Percentiles rank a stretch among this genome's conserved stretches.
Evolutionary conservation across 306 rosid genomes (phyloP).

Genomic region (Lablab purpureus): DNA sequence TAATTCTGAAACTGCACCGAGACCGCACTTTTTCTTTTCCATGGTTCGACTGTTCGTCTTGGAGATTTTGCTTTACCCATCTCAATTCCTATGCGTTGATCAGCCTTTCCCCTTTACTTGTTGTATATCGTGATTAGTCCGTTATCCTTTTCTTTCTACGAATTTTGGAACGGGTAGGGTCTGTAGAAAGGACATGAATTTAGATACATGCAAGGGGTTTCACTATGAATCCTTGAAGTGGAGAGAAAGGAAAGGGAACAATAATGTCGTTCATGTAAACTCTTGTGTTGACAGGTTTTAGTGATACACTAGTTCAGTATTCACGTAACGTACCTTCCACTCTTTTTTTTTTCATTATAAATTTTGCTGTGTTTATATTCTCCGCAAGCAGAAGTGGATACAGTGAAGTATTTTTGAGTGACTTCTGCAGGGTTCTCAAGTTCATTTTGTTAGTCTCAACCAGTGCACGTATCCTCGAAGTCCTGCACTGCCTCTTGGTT

Average conservation of each 20-base stretch:
- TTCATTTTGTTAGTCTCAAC: conserved; percentile 41
- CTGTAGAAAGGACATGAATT: neutral
- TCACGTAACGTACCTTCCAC: neutral
- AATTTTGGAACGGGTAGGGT: conserved; percentile 11
- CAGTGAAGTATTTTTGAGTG: conserved; percentile 18
- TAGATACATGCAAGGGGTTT: conserved; percentile 8
- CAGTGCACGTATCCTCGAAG: conserved; percentile 77
- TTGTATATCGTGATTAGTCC: neutral
- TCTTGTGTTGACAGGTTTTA: neutral
- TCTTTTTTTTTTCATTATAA: conserved; percentile 11
- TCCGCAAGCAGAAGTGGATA: conserved; percentile 14
- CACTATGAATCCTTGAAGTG: neutral
- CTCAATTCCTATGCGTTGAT: neutral
- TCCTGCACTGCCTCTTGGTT: conserved; percentile 89
- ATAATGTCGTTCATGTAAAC: conserved; percentile 1
- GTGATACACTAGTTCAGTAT: conserved; percentile 1
- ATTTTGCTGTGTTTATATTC: conserved; percentile 10
- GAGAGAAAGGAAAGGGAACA: neutral
- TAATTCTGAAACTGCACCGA: neutral
- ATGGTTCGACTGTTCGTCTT: conserved; percentile 30
- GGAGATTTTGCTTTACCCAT: conserved; percentile 10
- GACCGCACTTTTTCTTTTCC: neutral
- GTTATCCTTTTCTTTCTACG: conserved; percentile 34
- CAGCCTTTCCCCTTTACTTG: conserved; percentile 29
- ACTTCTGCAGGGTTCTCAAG: conserved; percentile 68